Evolutionary conservation across 2,329 filamentous ascomycete species (phyloP).

Genomic region (Aspergillus thermomutatus): DNA sequence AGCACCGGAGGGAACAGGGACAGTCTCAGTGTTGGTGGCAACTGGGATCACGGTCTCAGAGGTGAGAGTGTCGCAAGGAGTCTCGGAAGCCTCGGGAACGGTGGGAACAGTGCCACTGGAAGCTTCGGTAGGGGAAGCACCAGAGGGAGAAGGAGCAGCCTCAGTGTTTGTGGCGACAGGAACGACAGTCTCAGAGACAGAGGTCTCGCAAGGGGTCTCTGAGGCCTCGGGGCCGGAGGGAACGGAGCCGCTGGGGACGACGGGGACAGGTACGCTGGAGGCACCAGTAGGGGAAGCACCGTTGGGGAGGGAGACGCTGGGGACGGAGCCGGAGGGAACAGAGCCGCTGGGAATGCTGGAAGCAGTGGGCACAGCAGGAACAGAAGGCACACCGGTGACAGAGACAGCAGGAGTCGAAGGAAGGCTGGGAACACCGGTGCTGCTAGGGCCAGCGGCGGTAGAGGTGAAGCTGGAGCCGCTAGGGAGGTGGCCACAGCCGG

Average conservation of each 20-base stretch:
- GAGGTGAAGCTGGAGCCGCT: conserved; percentile 18
- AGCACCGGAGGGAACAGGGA: not conserved
- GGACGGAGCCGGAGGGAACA: not conserved
- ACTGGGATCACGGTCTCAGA: conserved; percentile 10
- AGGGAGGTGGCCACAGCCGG: conserved; percentile 26
- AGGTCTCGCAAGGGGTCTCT: conserved; percentile 17
- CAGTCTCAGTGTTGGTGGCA: conserved; percentile 3
- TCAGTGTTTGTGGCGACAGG: conserved; percentile 7
- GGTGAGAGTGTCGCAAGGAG: conserved; percentile 19
- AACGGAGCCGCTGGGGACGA: not conserved
- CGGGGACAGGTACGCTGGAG: not conserved
- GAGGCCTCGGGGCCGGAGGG: conserved; percentile 3
- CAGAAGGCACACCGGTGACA: not conserved
- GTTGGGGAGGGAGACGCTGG: not conserved
- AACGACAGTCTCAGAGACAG: conserved; percentile 11
- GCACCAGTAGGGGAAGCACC: not conserved
- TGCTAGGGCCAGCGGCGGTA: conserved; percentile 14
- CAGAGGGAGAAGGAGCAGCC: not conserved
- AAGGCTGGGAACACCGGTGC: conserved; percentile 5
- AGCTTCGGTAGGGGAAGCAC: not conserved
- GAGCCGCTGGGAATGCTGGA: conserved; percentile 3
- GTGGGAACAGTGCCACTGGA: conserved; percentile 12
- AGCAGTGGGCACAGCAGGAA: conserved; percentile 1
- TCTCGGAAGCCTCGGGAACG: conserved; percentile 8
- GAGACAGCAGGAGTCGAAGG: not conserved